Conservation (phyloP, 352 stramenopile genomes). For the Globisporangium splendens region DNA sequence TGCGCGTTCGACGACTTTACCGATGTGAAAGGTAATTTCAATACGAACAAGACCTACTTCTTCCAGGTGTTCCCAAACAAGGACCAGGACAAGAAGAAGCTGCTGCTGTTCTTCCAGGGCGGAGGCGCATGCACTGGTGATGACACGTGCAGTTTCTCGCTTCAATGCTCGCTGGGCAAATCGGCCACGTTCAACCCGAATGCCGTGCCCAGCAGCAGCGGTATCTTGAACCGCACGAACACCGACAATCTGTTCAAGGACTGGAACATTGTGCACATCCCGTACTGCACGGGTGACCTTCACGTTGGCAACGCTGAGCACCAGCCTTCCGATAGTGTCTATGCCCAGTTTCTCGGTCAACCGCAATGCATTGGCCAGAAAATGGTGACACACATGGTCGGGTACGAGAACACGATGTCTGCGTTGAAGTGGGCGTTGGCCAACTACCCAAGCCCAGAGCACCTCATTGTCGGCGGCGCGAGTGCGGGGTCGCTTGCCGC, state of each 20-base stretch:
- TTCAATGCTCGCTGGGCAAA: conserved; percentile 49
- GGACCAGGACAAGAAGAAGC: conserved; percentile 51
- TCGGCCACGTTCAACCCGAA: conserved; percentile 27
- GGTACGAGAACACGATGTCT: conserved; percentile 29
- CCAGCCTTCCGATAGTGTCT: background rate
- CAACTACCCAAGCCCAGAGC: conserved; percentile 36
- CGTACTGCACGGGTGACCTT: conserved; percentile 51
- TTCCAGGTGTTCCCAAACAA: conserved; percentile 68
- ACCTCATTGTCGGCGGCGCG: conserved; percentile 27
- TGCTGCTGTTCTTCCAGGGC: conserved; percentile 72
- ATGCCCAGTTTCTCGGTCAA: conserved; percentile 19
- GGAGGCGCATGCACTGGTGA: conserved; percentile 67
- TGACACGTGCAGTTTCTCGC: conserved; percentile 54
- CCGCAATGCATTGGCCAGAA: conserved; percentile 23
- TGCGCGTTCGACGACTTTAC: conserved; percentile 21
- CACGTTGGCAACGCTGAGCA: conserved; percentile 27
- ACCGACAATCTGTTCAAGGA: conserved; percentile 36
- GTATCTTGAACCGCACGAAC: conserved; percentile 36
- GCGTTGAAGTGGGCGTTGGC: conserved; percentile 32
- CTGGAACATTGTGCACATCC: conserved; percentile 48
- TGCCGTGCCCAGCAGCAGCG: conserved; percentile 21
- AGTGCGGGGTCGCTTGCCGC: conserved; percentile 33
- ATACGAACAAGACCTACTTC: conserved; percentile 58
- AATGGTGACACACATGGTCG: conserved; percentile 24
- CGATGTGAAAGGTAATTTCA: conserved; percentile 4